These are phyloP conservation scores for Calonectria ilicicola DNA, from an alignment of 2,329 filamentous ascomycete genomes.

Conservation along the genomic window DNA sequence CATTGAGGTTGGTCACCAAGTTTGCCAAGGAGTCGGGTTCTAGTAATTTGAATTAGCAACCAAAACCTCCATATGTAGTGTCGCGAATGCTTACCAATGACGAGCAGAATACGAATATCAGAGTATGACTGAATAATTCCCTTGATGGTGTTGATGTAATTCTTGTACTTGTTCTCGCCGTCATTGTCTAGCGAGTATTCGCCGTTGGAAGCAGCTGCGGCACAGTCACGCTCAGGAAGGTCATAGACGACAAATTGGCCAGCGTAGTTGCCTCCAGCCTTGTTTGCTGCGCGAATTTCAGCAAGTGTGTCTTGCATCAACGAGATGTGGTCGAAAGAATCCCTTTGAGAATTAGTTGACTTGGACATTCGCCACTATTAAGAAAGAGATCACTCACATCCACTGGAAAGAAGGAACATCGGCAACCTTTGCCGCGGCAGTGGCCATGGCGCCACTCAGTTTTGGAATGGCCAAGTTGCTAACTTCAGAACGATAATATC, in stretches of 20 bases:
- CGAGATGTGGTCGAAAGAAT: conserved; percentile 62
- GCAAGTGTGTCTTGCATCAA: conserved; percentile 58
- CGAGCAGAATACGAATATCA: conserved; percentile 57
- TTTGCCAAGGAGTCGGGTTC: conserved; percentile 71
- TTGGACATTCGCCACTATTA: fast-evolving
- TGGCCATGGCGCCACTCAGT: conserved; percentile 66
- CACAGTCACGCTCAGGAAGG: conserved; percentile 69
- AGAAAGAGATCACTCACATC: conserved; percentile 52
- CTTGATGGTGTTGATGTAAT: conserved; percentile 64
- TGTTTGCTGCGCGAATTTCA: conserved; percentile 55
- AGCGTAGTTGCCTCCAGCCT: conserved; percentile 54
- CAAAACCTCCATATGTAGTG: fast-evolving
- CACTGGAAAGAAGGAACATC: conserved; percentile 66
- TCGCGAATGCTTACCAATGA: conserved; percentile 51
- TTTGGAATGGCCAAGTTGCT: conserved; percentile 70
- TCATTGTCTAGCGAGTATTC: conserved; percentile 63
- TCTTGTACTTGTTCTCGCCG: conserved; percentile 66
- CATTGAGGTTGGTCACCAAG: conserved; percentile 66
- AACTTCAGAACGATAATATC: conserved; percentile 67
- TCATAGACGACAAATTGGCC: conserved; percentile 68
- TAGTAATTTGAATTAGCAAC: conserved; percentile 31
- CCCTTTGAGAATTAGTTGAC: conserved; percentile 48
- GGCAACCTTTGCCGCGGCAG: conserved; percentile 63
- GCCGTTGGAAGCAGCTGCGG: conserved; percentile 68
- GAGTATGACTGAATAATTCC: conserved; percentile 55